These are phyloP conservation scores for Gymnopilus dilepis DNA, from an alignment of 768 basidiomycete genomes.

Conservation along the genomic window DNA sequence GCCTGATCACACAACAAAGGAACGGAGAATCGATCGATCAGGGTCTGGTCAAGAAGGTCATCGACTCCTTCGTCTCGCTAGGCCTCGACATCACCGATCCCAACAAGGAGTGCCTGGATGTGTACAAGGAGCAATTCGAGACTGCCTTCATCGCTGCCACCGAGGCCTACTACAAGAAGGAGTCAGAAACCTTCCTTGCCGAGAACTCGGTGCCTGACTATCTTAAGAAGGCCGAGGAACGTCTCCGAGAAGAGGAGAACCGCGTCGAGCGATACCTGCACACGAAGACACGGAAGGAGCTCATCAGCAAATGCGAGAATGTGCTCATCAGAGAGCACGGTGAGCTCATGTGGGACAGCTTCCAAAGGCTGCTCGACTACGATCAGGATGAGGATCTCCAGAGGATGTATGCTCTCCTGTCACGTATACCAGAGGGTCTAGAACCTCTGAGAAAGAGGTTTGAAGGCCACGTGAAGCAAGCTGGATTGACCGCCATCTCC, in stretches of 20 bases:
- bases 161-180: conserved; percentile 90
- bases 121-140: conserved; percentile 95
- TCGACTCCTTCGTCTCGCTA: conserved; percentile 96
- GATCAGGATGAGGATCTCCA: conserved; percentile 97
- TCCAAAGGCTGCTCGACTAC: conserved; percentile 90
- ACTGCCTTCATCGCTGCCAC: conserved; percentile 87
- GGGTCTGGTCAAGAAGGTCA: conserved; percentile 94
- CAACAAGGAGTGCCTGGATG: conserved; percentile 93
- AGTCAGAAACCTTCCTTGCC: conserved; percentile 91
- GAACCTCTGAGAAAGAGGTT: conserved; percentile 94
- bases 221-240: conserved; percentile 94
- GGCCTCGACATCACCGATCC: conserved; percentile 91
- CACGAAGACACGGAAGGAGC: conserved; percentile 85
- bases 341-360: conserved; percentile 93
- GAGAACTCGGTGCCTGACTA: conserved; percentile 96
- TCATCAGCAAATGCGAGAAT: conserved; percentile 88
- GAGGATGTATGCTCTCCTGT: conserved; percentile 93
- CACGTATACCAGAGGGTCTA: conserved; percentile 92
- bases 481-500: conserved; percentile 83
- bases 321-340: conserved; percentile 92
- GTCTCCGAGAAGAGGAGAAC: conserved; percentile 93
- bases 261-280: conserved; percentile 96
- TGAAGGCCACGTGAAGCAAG: conserved; percentile 94
- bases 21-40: conserved; percentile 97
- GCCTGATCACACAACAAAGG: conserved; percentile 90